Conservation (phyloP, 1,284 basidiomycete genomes). For the Puccinia hordei region DNA sequence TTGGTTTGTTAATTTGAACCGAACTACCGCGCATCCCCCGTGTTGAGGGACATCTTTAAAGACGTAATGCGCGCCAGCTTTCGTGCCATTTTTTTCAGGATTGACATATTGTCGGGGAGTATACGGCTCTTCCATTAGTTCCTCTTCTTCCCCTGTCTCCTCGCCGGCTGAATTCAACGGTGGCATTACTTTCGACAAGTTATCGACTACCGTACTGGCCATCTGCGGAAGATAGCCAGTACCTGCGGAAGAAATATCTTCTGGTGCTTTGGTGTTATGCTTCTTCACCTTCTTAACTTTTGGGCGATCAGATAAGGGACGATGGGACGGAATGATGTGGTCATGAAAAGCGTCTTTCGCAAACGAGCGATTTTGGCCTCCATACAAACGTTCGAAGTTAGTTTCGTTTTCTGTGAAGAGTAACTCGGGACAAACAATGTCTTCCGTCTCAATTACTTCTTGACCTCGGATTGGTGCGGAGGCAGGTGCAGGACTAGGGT, state of each 20-base stretch:
- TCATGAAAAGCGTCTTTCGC: conserved; percentile 99
- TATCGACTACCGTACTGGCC: conserved; percentile 52
- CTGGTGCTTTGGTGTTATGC: conserved; percentile 55
- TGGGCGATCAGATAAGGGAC: conserved; percentile 62
- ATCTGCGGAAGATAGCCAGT: conserved; percentile 38
- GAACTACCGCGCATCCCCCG: conserved; percentile 92
- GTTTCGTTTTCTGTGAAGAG: conserved; percentile 97
- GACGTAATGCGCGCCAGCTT: conserved; percentile 85
- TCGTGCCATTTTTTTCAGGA: conserved; percentile 83
- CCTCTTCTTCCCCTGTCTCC: conserved; percentile 62
- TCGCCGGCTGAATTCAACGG: conserved; percentile 54
- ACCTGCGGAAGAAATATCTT: conserved; percentile 52
- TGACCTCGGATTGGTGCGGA: conserved; percentile 66
- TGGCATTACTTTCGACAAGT: conserved; percentile 34
- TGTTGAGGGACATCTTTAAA: conserved; percentile 83
- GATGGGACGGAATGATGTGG: conserved; percentile 83
- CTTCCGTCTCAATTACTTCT: conserved; percentile 67
- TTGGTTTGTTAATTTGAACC: conserved; percentile 83
- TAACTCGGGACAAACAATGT: conserved; percentile 74
- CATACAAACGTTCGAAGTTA: conserved; percentile 87
- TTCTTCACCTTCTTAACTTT: conserved; percentile 46
- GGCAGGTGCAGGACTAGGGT: conserved; percentile 86
- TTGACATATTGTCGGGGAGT: conserved; percentile 70
- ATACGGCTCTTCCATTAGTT: conserved; percentile 63
- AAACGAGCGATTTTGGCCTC: conserved; percentile 79